Percentiles rank a stretch among this genome's conserved stretches.
phyloP scores from a whole-genome alignment of 2,329 filamentous ascomycete species.

The Cordyceps javanica region DNA sequence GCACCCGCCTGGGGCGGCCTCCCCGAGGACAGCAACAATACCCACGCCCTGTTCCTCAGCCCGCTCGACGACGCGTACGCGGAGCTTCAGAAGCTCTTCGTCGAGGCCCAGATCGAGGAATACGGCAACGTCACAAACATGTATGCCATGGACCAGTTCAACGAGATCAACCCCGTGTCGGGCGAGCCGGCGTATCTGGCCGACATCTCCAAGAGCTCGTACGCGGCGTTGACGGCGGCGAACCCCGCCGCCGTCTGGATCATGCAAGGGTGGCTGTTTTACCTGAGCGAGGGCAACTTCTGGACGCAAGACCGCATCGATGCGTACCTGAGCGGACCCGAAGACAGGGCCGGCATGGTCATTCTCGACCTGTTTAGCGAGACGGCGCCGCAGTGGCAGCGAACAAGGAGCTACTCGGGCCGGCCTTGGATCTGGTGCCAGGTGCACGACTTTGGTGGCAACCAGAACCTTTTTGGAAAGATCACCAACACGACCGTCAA shows the following conservation, averaged over 20 bases:
- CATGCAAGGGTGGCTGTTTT: constrained; percentile 48
- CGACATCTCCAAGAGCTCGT: constrained; percentile 29
- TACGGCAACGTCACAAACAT: constrained; percentile 43
- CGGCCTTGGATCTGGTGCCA: constrained; percentile 51
- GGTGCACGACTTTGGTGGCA: constrained; percentile 44
- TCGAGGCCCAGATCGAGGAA: constrained; percentile 36
- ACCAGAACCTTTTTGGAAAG: constrained; percentile 44
- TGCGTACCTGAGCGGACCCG: constrained; percentile 42
- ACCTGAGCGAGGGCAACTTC: constrained; percentile 30
- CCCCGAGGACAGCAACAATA: constrained; percentile 26
- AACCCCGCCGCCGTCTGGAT: constrained; percentile 45
- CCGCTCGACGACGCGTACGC: constrained; percentile 38
- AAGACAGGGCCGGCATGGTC: constrained; percentile 38
- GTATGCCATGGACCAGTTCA: constrained; percentile 48
- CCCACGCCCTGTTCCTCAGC: constrained; percentile 41
- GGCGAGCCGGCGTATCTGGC: background rate
- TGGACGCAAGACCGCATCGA: constrained; percentile 40
- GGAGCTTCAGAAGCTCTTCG: constrained; percentile 37
- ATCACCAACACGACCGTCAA: constrained; percentile 41
- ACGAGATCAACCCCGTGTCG: constrained; percentile 34
- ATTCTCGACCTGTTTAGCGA: constrained; percentile 47
- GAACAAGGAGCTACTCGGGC: constrained; percentile 42
- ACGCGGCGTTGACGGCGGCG: constrained; percentile 39
- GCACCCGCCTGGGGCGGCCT: constrained; percentile 39
- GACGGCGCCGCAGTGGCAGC: constrained; percentile 42